Base-by-base conservation (phyloP, 2,329 filamentous ascomycete species). In the Chaetoscypha palmicola region DNA sequence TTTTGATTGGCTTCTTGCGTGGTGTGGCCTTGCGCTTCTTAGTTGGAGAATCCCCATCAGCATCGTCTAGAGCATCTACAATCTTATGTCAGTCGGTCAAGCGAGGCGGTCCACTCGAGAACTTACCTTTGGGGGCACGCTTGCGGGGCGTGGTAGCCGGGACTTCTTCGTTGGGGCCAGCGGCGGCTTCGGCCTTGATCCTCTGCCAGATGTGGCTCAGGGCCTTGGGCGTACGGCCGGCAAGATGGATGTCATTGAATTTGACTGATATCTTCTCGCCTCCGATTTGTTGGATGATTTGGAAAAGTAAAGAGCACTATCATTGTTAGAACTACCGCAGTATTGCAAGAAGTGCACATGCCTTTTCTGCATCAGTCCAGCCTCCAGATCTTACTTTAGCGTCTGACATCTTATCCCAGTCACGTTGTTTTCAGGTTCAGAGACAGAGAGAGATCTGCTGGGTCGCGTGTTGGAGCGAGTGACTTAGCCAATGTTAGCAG, bases 241-340 rank as follows among this genome's bases (percentile, higher is more conserved):
- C 32, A 10, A 43, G 23, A 21, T 19, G 10, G 17, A 43, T 43
- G 4, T 43, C 12, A 14, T 14, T n/a, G 21, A 23, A 43, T 14
- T 43, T 37, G 16, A 37, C 14, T 5, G 21, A 28, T 23, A 43
- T 26, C 5, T 20, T 22, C 1, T 43, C 41, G 5, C 41, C 41
- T n/a, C 41, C 41, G 12, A 19, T 24, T 20, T 43, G 41, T 14
- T 36, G 28, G 33, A 43, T 43, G 32, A 43, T 43, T 19, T 43
- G 41, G n/a, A 43, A n/a, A n/a, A 43, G 23, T 14, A 43, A 23
- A n/a, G 41, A 37, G 23, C 30, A 37, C 41, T 43, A 21, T 5
- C 3, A 3, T 4, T 36, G 23, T 43, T 22, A 43, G 16, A 2
- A 12, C 24, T 19, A 3, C 16, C 24, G 17, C n/a, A 24, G 4